Evolutionary conservation across 2,329 filamentous ascomycete species (phyloP).

Genomic region (Paramyrothecium sp.): DNA sequence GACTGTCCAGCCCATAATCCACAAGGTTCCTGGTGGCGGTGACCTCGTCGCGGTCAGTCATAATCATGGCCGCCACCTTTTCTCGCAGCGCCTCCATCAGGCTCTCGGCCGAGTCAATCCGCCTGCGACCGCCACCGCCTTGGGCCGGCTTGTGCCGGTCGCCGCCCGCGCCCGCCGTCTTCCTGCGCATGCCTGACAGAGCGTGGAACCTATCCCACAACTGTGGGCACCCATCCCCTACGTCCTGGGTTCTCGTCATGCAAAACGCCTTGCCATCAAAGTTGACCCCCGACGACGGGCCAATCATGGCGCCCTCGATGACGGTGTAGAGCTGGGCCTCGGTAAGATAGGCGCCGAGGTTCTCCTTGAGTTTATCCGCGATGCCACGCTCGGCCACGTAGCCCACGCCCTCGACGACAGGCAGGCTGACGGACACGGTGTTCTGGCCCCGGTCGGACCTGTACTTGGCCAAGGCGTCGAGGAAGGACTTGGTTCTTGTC

Average conservation of each 20-base stretch:
- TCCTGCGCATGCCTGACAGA: background rate
- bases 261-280: constrained; percentile 1
- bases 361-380: background rate
- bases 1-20: constrained; percentile 39
- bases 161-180: background rate
- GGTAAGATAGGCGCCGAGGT: constrained; percentile 3
- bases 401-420: background rate
- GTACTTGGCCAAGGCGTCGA: background rate
- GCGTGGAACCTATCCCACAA: background rate
- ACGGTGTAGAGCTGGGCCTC: constrained; percentile 7
- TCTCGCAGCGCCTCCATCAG: constrained; percentile 6
- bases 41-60: constrained; percentile 15
- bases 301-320: constrained; percentile 6
- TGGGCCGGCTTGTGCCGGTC: background rate
- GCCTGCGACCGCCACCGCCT: background rate
- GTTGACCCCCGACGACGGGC: constrained; percentile 1
- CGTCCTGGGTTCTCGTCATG: background rate
- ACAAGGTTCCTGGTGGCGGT: constrained; percentile 22
- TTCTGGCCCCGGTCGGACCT: background rate
- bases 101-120: constrained; percentile 2
- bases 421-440: background rate
- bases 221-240: background rate
- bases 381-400: background rate
- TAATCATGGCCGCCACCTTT: constrained; percentile 9
- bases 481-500: background rate